A percentile compares a stretch with the other conserved stretches of the same genome.
phyloP scores from a whole-genome alignment of 2,329 filamentous ascomycete genomes.

The Trichoderma breve region DNA sequence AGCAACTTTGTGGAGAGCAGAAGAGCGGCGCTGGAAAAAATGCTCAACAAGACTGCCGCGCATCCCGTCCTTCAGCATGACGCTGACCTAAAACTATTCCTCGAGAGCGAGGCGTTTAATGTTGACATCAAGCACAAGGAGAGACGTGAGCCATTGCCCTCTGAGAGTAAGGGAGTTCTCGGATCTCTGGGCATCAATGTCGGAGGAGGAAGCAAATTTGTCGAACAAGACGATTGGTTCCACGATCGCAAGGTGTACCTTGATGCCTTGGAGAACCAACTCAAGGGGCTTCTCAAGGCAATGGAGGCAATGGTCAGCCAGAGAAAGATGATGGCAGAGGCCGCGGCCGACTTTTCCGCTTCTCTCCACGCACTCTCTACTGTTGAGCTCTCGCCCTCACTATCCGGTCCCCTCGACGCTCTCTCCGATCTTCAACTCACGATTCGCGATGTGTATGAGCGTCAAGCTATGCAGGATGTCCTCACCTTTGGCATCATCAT shows the following conservation, averaged over 20 bases:
- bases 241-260: conserved; percentile 94
- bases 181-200: conserved; percentile 78
- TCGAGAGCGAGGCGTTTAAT: conserved; percentile 95
- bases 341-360: conserved; percentile 87
- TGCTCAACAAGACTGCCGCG: conserved; percentile 92
- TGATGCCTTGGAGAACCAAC: conserved; percentile 86
- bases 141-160: conserved; percentile 78
- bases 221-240: conserved; percentile 99
- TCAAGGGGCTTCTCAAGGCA: conserved; percentile 86
- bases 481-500: conserved; percentile 96
- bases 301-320: conserved; percentile 92
- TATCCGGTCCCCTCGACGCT: conserved; percentile 86
- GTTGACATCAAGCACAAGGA: conserved; percentile 98
- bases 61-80: conserved; percentile 93
- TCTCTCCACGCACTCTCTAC: conserved; percentile 90
- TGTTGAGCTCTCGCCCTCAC: conserved; percentile 84
- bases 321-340: conserved; percentile 89
- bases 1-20: conserved; percentile 94
- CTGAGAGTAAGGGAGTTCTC: conserved; percentile 91
- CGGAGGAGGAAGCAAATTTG: conserved; percentile 79
- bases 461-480: conserved; percentile 95
- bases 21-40: conserved; percentile 87
- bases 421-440: conserved; percentile 91
- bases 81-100: conserved; percentile 88
- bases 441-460: conserved; percentile 91